These are phyloP conservation scores for Colletotrichum sp. DNA, from an alignment of 2,329 filamentous ascomycete genomes.

Conservation along the genomic window DNA sequence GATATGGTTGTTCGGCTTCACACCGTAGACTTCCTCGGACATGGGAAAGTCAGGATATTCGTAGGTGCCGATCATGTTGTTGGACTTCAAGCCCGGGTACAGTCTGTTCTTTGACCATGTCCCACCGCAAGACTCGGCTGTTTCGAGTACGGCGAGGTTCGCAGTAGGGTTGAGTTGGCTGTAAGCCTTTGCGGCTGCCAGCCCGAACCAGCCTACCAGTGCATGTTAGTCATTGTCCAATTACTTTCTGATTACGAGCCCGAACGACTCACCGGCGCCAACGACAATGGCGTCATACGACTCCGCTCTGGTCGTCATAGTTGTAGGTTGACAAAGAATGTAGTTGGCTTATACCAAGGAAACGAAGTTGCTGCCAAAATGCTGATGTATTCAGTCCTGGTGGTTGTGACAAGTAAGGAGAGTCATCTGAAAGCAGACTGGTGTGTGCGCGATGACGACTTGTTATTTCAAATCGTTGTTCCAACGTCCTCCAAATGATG, in stretches of 20 bases:
- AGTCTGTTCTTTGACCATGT: slow-evolving; percentile 64
- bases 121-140: slow-evolving; percentile 56
- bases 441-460: not conserved
- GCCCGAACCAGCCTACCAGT: slow-evolving; percentile 45
- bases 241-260: not conserved
- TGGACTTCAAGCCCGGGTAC: slow-evolving; percentile 65
- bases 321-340: not conserved
- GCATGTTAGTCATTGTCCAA: slow-evolving; percentile 30
- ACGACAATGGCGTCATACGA: slow-evolving; percentile 4
- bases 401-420: not conserved
- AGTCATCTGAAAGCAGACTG: not conserved
- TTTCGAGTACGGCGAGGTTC: slow-evolving; percentile 56
- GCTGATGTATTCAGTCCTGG: not conserved
- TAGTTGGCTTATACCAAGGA: not conserved
- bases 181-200: slow-evolving; percentile 57
- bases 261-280: slow-evolving; percentile 6
- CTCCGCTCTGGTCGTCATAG: not conserved
- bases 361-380: not conserved
- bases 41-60: slow-evolving; percentile 70
- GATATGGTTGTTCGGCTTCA: slow-evolving; percentile 37
- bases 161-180: slow-evolving; percentile 51
- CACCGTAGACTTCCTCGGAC: slow-evolving; percentile 47
- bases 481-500: not conserved
- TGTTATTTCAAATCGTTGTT: not conserved
- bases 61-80: slow-evolving; percentile 67